These are phyloP conservation scores for Alternaria rosae DNA, from an alignment of 2,329 filamentous ascomycete genomes.

Conservation along the genomic window DNA sequence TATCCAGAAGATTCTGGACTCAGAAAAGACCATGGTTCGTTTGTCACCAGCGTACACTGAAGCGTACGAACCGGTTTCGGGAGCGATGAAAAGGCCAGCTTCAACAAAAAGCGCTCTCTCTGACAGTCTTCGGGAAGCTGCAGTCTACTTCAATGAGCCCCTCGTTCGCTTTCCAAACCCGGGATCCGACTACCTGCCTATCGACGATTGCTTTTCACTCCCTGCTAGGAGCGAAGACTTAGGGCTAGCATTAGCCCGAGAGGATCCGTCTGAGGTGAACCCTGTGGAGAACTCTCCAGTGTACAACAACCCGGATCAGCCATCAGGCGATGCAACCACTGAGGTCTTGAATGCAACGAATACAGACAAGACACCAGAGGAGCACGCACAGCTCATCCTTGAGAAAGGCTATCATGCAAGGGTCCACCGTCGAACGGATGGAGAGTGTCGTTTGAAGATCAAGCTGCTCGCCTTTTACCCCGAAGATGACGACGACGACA, in stretches of 20 bases:
- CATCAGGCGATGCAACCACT: not conserved
- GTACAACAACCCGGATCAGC: not conserved
- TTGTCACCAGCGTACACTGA: slow-evolving; percentile 8
- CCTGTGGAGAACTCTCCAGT: not conserved
- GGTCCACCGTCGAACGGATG: slow-evolving; percentile 3
- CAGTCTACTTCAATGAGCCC: not conserved
- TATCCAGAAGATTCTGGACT: slow-evolving; percentile 29
- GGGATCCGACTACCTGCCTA: not conserved
- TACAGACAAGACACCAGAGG: not conserved
- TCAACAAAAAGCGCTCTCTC: slow-evolving; percentile 34
- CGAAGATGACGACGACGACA: not conserved
- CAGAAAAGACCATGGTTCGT: slow-evolving; percentile 16
- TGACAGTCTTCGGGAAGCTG: slow-evolving; percentile 12
- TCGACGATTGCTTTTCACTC: not conserved
- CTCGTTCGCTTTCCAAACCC: not conserved
- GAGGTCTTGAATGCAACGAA: not conserved
- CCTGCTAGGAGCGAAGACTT: not conserved
- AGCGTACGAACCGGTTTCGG: not conserved
- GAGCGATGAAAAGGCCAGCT: slow-evolving; percentile 27
- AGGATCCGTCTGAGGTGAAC: not conserved
- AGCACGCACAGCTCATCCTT: not conserved
- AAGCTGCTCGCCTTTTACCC: not conserved
- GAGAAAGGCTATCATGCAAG: not conserved
- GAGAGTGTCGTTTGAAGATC: slow-evolving; percentile 2
- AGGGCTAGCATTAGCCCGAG: not conserved